Conservation (phyloP, 2,329 filamentous ascomycete genomes). For the Botrytis squamosa region DNA sequence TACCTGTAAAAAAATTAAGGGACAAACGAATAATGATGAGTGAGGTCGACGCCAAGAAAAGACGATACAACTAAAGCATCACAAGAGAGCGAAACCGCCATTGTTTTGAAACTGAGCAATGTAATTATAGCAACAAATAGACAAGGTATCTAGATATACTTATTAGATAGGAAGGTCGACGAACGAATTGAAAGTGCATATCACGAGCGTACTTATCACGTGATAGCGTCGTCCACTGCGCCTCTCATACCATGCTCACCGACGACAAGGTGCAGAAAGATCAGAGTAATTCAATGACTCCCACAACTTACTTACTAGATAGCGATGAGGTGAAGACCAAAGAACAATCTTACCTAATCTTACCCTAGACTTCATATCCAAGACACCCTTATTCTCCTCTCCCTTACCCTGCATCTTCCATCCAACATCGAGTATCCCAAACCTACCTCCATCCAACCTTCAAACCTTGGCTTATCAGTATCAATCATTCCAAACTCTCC, state of each 20-base stretch:
- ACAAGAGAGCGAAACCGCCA: background rate
- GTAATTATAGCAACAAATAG: background rate
- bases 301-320: background rate
- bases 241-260: background rate
- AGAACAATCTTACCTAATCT: background rate
- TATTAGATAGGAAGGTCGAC: background rate
- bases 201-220: background rate
- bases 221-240: fast-evolving
- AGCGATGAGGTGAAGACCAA: background rate
- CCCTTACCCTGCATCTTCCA: background rate
- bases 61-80: background rate
- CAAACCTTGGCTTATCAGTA: background rate
- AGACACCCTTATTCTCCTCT: background rate
- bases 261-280: background rate
- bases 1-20: background rate
- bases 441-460: background rate
- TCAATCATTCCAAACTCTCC: background rate
- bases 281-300: no score
- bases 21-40: background rate
- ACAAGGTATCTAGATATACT: background rate
- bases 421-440: background rate
- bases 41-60: background rate
- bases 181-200: background rate
- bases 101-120: background rate
- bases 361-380: background rate